Conservation (phyloP, 2,329 filamentous ascomycete genomes). For the Colletotrichum gloeosporioides region DNA sequence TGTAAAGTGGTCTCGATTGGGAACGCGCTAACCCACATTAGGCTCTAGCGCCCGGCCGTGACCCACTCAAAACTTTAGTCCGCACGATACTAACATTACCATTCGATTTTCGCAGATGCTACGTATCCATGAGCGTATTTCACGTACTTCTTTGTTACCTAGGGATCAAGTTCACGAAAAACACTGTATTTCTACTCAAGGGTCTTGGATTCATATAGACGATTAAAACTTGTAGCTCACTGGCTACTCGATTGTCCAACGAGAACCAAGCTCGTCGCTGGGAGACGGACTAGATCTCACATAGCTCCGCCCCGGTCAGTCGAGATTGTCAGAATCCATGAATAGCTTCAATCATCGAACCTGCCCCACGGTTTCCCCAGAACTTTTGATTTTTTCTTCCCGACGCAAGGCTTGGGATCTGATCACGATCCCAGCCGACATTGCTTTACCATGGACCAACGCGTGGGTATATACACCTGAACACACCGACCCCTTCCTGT, state of each 20-base stretch:
- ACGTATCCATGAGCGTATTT: neutral
- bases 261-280: neutral
- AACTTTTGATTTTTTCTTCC: neutral
- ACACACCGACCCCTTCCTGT: neutral
- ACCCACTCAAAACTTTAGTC: neutral
- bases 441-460: neutral
- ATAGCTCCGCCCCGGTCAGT: too few species aligned
- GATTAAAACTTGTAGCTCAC: neutral
- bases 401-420: neutral
- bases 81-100: neutral
- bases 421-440: neutral
- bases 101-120: neutral
- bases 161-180: neutral
- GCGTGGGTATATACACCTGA: slow-evolving; percentile 18
- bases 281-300: neutral
- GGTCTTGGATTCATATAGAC: neutral
- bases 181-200: neutral
- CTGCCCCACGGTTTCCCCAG: neutral
- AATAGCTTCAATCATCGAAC: neutral
- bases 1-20: neutral
- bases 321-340: neutral
- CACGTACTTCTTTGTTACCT: neutral
- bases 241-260: neutral
- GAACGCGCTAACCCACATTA: neutral
- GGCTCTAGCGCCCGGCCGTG: neutral